These are phyloP conservation scores for Leccinum obscurum DNA, from an alignment of 768 basidiomycete species.

Conservation along the genomic window DNA sequence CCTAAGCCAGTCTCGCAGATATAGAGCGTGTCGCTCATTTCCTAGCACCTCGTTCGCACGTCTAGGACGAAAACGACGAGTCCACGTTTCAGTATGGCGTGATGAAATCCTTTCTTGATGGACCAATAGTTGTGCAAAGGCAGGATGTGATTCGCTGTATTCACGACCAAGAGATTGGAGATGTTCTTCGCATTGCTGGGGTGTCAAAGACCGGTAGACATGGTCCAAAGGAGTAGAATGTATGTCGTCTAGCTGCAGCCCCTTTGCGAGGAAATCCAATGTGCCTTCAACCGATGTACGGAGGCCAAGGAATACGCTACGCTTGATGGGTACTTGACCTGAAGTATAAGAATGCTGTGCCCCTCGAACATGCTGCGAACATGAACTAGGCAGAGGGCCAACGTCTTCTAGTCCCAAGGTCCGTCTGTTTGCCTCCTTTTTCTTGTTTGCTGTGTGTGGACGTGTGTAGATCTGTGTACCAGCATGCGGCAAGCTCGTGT, in stretches of 20 bases:
- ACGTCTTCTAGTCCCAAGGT: constrained; percentile 2
- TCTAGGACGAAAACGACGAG: constrained; percentile 73
- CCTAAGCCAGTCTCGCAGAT: constrained; percentile 76
- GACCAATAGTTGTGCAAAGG: constrained; percentile 43
- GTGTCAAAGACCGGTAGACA: constrained; percentile 11
- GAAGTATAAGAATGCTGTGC: constrained; percentile 43
- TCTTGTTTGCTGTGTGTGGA: constrained; percentile 5
- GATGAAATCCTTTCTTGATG: constrained; percentile 8
- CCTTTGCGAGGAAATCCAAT: constrained; percentile 22
- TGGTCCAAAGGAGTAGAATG: background rate
- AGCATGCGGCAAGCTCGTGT: constrained; percentile 12
- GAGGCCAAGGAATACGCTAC: background rate
- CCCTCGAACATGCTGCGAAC: constrained; percentile 63
- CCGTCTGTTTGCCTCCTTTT: constrained; percentile 3
- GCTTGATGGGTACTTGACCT: constrained; percentile 13
- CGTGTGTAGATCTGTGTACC: background rate
- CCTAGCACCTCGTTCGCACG: constrained; percentile 76
- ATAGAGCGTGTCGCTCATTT: constrained; percentile 67
- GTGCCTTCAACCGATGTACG: constrained; percentile 9
- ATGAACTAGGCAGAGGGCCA: constrained; percentile 49
- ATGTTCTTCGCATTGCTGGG: constrained; percentile 17
- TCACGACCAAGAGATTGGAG: constrained; percentile 12
- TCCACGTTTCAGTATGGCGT: constrained; percentile 55
- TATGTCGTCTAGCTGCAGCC: background rate
- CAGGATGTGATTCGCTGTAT: constrained; percentile 45